Evolutionary conservation across 179 eudicot genomes (phyloP), one percentile per base, ranked within the genome.

Genomic region (Pouteria campechiana): DNA sequence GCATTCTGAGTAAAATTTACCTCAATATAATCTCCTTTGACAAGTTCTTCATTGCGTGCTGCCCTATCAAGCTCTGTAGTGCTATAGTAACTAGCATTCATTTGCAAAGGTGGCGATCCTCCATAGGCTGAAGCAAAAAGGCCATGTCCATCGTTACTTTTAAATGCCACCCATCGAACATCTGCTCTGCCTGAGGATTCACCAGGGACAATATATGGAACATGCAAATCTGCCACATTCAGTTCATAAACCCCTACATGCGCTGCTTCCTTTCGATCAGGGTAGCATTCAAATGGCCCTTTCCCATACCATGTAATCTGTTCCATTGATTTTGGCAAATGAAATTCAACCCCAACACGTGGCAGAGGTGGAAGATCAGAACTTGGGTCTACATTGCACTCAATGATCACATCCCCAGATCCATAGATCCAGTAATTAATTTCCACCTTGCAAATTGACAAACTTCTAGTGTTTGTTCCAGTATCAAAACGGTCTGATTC

Each of bases 221-320:
- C 96, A 55, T 90, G 96, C 98, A 90, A 68, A 44, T 78, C 83
- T 42, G 60, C 56, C 37, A 86, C 94, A 6, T 65, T 70, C 55
- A 74, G 64, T 52, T 76, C 87, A 32, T 90, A 73, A 37, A 75
- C 41, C 32, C 78, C 95, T 27, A 90, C 74, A 18, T 76, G 87
- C 17, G 98, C 94, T 54, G 87, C 78, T 44, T 83, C 73, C 67
- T 90, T 86, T 34, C 95, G 69, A 50, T 90, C 98, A 7, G 98
- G 95, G 50, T 90, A 90, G 45, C 95, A 90, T 60, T 90, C 98
- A 46, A 81, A 90, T 25, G 98, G 93, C 25, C 95, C 98, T 46
- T 69, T 81, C 3, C 98, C 98, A 19, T 74, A 90, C 98, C 98
- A 90, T 44, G 71, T 67, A 7, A 86, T 60, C 52, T 28, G 65